phyloP scores from a whole-genome alignment of 2,329 filamentous ascomycete genomes.

The Graphiopsis chlorocephala region DNA sequence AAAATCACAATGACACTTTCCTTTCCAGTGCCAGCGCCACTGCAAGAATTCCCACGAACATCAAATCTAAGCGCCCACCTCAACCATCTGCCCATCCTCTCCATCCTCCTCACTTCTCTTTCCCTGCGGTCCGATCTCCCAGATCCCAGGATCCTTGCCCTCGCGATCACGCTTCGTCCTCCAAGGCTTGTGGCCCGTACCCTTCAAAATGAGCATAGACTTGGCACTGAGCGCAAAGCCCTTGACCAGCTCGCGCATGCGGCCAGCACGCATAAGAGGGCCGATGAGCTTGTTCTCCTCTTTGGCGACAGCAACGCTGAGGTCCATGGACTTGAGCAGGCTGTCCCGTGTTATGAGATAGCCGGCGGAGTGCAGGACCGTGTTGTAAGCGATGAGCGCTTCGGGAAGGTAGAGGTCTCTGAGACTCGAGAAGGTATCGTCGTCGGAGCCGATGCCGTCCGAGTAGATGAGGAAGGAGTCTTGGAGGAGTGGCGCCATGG shows the following conservation, averaged over 20 bases:
- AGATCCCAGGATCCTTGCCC: constrained; percentile 44
- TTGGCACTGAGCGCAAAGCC: constrained; percentile 75
- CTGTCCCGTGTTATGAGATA: constrained; percentile 71
- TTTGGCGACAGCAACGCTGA: constrained; percentile 68
- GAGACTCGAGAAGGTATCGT: constrained; percentile 56
- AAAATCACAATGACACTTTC: neutral
- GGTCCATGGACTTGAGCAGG: constrained; percentile 80
- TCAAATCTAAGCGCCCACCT: neutral
- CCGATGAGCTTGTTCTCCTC: constrained; percentile 34
- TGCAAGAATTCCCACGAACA: neutral
- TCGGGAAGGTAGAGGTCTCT: constrained; percentile 82
- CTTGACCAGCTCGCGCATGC: constrained; percentile 47
- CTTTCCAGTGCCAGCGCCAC: neutral
- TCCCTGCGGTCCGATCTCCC: constrained; percentile 40
- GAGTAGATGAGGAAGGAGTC: constrained; percentile 31
- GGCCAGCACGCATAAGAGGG: constrained; percentile 38
- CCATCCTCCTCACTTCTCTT: neutral
- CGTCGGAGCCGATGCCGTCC: neutral
- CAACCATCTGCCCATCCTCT: neutral
- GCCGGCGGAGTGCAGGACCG: constrained; percentile 75
- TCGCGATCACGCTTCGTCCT: constrained; percentile 42
- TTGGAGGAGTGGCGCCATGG: constrained; percentile 38
- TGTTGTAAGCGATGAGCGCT: constrained; percentile 78
- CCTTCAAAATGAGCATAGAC: constrained; percentile 58
- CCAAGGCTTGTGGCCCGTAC: constrained; percentile 33